These are phyloP conservation scores for Thinopyrum elongatum DNA, from an alignment of 176 grass and related monocot genomes.

Conservation along the genomic window DNA sequence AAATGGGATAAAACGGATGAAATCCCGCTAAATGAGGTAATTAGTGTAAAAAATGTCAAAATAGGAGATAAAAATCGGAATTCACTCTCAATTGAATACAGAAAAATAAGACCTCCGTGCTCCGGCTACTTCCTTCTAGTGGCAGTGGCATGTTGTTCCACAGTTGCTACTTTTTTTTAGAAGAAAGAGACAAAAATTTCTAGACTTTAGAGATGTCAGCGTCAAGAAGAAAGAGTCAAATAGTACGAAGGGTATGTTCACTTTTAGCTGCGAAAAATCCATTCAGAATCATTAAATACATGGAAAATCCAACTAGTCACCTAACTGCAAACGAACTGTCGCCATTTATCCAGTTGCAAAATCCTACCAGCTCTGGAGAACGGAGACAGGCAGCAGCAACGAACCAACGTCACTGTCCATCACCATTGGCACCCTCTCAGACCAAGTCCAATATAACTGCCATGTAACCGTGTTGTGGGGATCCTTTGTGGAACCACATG, in stretches of 20 bases:
- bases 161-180: neutral
- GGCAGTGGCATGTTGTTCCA: neutral
- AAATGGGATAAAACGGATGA: no score
- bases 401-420: conserved; percentile 13
- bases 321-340: conserved; percentile 31
- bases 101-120: neutral
- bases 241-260: neutral
- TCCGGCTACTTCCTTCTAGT: neutral
- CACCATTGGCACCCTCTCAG: neutral
- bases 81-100: no score
- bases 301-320: neutral
- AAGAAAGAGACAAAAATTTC: neutral
- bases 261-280: neutral
- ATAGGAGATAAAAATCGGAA: no score
- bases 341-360: conserved; percentile 14
- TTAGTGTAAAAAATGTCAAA: no score
- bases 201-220: neutral
- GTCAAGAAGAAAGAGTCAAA: conserved; percentile 19
- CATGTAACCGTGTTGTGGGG: conserved; percentile 10
- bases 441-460: conserved; percentile 52
- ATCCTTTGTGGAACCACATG: conserved; percentile 5
- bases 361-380: neutral
- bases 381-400: conserved; percentile 4
- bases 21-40: no score
- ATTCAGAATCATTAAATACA: neutral